Conservation (phyloP, 176 grass and related monocot species). For the Carex littledalei region DNA sequence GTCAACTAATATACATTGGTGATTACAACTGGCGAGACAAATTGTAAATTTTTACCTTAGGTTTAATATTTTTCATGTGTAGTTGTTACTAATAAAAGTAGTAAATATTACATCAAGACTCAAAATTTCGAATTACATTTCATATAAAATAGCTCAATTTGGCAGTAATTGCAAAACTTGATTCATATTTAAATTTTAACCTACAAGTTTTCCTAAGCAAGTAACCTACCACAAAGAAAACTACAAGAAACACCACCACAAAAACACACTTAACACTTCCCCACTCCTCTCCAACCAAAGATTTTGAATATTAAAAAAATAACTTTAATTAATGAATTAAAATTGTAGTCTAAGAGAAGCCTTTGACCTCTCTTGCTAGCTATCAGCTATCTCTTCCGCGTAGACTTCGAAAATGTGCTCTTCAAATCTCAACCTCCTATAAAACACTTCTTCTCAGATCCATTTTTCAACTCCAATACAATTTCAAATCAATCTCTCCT, state of each 20-base stretch:
- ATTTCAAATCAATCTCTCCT: not conserved
- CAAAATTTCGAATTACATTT: not conserved
- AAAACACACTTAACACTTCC: not conserved
- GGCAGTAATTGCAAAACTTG: not conserved
- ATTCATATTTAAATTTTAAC: not conserved
- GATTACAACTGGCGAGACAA: not conserved
- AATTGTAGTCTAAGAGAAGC: not conserved
- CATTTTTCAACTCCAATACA: slow-evolving; percentile 26
- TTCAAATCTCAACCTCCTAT: slow-evolving; percentile 7
- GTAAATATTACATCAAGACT: not conserved
- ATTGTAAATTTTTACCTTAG: not conserved
- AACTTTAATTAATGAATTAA: not conserved
- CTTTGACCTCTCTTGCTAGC: slow-evolving; percentile 10
- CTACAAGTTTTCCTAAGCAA: not conserved
- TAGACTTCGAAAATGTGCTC: slow-evolving; percentile 9
- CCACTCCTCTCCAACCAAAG: slow-evolving; percentile 22
- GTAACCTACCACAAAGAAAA: slow-evolving; percentile 12
- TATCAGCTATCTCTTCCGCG: not conserved
- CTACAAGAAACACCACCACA: slow-evolving; percentile 3
- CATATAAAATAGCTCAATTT: not conserved
- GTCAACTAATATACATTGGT: not conserved
- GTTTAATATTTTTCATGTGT: not conserved
- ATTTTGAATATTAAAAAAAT: slow-evolving; percentile 9
- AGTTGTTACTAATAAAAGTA: not conserved
- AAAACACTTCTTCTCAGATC: not conserved